These are phyloP conservation scores for Candida nanaspora DNA, from an alignment of 805 yeast genomes.

Conservation along the genomic window DNA sequence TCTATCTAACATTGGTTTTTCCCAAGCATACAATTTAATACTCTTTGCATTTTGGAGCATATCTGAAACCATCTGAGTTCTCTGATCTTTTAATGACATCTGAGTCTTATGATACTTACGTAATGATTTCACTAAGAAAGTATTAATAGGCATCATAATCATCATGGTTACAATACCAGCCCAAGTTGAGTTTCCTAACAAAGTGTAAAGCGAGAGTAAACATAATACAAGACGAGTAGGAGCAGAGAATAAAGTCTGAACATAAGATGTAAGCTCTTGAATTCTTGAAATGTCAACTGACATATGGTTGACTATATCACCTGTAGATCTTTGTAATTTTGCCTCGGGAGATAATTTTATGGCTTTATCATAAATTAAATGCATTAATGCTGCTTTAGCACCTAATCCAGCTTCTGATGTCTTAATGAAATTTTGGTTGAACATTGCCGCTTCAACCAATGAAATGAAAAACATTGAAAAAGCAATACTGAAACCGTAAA, in stretches of 20 bases:
- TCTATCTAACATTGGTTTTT: constrained; percentile 50
- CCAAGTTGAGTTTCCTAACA: constrained; percentile 52
- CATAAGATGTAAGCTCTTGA: constrained; percentile 48
- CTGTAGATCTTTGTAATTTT: constrained; percentile 52
- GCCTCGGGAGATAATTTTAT: constrained; percentile 62
- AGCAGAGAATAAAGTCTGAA: constrained; percentile 49
- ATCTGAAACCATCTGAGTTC: constrained; percentile 56
- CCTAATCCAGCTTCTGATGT: constrained; percentile 58
- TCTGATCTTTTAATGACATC: constrained; percentile 54
- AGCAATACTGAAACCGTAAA: constrained; percentile 60
- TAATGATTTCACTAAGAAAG: constrained; percentile 36
- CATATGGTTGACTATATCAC: constrained; percentile 73
- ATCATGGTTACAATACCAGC: constrained; percentile 48
- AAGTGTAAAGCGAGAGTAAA: constrained; percentile 43
- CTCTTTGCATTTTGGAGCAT: constrained; percentile 53
- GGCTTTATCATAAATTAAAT: constrained; percentile 67
- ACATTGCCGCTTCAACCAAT: constrained; percentile 49
- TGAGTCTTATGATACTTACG: constrained; percentile 43
- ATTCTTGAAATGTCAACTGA: constrained; percentile 69
- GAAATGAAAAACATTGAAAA: constrained; percentile 56
- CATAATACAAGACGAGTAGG: constrained; percentile 52
- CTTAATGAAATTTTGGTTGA: constrained; percentile 60
- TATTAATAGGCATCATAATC: constrained; percentile 52
- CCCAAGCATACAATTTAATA: constrained; percentile 67
- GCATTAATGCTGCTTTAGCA: constrained; percentile 55